Evolutionary conservation across 768 basidiomycete species (phyloP).

Genomic region (Cantharellus cinnabarinus): DNA sequence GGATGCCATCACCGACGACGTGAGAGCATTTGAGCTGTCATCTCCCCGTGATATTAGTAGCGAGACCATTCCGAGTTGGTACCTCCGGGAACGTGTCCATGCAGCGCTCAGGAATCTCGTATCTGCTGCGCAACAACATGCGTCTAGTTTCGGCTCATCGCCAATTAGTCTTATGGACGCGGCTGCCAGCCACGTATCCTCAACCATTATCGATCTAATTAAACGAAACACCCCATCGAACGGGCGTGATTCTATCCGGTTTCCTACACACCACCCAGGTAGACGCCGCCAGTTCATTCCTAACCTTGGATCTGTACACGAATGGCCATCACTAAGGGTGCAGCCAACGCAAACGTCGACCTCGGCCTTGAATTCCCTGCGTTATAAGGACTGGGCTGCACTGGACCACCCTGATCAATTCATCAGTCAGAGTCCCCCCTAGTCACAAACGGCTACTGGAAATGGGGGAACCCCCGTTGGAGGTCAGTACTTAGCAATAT

Average conservation of each 20-base stretch:
- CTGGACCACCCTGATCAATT: too few relatives aligned
- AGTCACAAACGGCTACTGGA: too few relatives aligned
- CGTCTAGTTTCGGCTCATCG: conserved; percentile 74
- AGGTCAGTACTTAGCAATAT: too few relatives aligned
- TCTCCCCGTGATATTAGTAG: conserved; percentile 40
- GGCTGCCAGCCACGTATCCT: conserved; percentile 83
- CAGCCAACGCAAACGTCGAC: too few relatives aligned
- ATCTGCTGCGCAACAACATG: conserved; percentile 76
- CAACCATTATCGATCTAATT: conserved; percentile 73
- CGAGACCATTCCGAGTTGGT: conserved; percentile 30
- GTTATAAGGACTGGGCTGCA: neutral
- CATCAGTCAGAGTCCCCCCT: too few relatives aligned
- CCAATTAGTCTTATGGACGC: conserved; percentile 92
- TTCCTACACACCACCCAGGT: too few relatives aligned
- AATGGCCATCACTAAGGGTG: too few relatives aligned
- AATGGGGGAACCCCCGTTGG: too few relatives aligned
- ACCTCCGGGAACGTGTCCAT: conserved; percentile 51
- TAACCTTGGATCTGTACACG: too few relatives aligned
- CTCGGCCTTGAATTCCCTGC: neutral
- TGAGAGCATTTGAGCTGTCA: conserved; percentile 55
- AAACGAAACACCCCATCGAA: conserved; percentile 17
- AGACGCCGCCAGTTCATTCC: too few relatives aligned
- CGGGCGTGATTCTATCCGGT: too few relatives aligned
- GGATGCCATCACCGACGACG: conserved; percentile 69
- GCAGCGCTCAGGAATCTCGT: conserved; percentile 82